Evolutionary conservation across 192 early-diverging fungal species (phyloP), one percentile per base, ranked within the genome.

Genomic region (Tieghemiomyces parasiticus): DNA sequence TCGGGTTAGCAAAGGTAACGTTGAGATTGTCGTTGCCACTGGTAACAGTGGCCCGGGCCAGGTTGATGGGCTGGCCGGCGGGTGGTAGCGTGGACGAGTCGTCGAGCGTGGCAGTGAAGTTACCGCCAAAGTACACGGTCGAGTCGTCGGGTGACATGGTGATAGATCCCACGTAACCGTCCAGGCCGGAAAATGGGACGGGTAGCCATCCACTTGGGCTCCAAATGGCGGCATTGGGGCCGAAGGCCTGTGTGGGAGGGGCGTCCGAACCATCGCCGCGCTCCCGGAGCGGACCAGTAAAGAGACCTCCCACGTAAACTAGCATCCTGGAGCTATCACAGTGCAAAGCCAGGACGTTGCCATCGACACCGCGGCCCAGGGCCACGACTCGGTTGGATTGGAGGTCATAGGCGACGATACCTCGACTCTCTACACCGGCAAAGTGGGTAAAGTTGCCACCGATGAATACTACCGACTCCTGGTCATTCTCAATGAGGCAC

Each of bases 151-250:
- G 46, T 34, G 76, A 67, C 35, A 68, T 65, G 16, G 71, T 58
- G 52, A 87, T 83, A 20, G 78, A 73, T 46, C 72, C 74, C 1
- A 89, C 81, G 0, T 80, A 75, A 0, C 83, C 85, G 54, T 87
- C 74, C 33, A 89, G 63, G 1, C 84, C 87, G 22, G 77, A 77
- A 67, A 81, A 87, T 30, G 87, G 80, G 12, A 86, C 35, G 0
- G 73, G 30, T 10, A 45, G 53, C 87, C 87, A 89, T 0, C 28
- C 42, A 20, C 67, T 70, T 3, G 55, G 19, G 62, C 50, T 46
- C 70, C 58, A 53, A 55, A 62, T 54, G 68, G 73, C 28, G 65
- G 51, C 13, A 67, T 61, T 55, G 68, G 61, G 22, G 63, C 67
- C 30, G 68, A 71, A 6, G 66, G 69, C 2, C 64, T 65, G 35